Evolutionary conservation across 202 grass and related monocot genomes (phyloP).

Genomic region (Digitaria exilis): DNA sequence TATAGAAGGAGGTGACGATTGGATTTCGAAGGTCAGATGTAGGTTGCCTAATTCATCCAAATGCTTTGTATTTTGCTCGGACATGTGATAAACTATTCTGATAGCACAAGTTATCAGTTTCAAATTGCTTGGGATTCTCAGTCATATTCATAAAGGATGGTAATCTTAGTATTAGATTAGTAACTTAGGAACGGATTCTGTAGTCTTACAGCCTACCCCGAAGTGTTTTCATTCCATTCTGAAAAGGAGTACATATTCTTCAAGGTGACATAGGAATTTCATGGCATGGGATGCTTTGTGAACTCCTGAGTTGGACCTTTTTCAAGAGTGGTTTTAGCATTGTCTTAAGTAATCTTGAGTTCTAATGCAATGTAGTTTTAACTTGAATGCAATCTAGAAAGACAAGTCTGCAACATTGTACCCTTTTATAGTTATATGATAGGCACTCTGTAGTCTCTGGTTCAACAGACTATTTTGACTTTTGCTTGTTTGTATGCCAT

Average conservation of each 20-base stretch:
- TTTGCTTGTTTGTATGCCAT: constrained; percentile 2
- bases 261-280: neutral
- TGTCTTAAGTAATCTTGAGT: neutral
- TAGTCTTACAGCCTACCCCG: neutral
- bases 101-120: neutral
- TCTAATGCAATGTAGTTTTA: neutral
- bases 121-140: neutral
- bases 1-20: neutral
- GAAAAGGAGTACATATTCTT: constrained; percentile 12
- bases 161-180: neutral
- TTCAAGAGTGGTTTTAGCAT: neutral
- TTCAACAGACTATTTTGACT: neutral
- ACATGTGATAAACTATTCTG: neutral
- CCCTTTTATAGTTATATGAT: neutral
- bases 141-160: neutral
- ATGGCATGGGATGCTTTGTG: neutral
- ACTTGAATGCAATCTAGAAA: neutral
- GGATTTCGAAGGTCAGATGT: neutral
- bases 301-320: neutral
- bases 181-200: neutral
- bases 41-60: neutral
- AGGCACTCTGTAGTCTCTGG: neutral
- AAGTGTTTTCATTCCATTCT: neutral
- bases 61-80: neutral
- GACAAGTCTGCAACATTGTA: neutral